Conservation (phyloP, 805 yeast species). For the Kazachstania psychrophila region DNA sequence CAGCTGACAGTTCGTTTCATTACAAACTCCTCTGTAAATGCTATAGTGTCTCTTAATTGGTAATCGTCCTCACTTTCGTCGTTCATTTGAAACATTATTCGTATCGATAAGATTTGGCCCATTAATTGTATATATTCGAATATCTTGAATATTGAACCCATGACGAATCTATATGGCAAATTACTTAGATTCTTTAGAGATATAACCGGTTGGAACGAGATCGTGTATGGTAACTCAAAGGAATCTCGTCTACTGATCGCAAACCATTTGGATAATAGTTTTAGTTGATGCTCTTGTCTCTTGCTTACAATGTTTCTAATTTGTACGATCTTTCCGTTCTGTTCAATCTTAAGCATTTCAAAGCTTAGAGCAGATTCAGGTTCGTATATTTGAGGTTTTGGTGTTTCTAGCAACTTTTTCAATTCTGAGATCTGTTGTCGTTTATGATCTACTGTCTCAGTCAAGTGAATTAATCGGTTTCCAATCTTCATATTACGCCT, state of each 20-base stretch:
- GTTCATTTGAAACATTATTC: slow-evolving; percentile 9
- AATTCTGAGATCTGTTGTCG: no score
- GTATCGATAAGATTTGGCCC: slow-evolving; percentile 9
- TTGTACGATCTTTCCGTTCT: slow-evolving; percentile 1
- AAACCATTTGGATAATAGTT: slow-evolving; percentile 15
- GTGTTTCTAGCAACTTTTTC: no score
- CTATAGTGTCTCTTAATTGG: not conserved
- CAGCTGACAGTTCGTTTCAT: slow-evolving; percentile 7
- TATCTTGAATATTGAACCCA: slow-evolving; percentile 17
- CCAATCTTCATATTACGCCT: not conserved
- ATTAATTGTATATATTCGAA: slow-evolving; percentile 14
- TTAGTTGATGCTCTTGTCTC: slow-evolving; percentile 8
- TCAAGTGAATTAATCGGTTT: not conserved
- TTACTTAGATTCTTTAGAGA: slow-evolving; percentile 16
- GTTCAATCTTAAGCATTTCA: not conserved
- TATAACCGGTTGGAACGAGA: slow-evolving; percentile 21
- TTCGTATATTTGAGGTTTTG: no score
- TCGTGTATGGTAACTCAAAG: slow-evolving; percentile 17
- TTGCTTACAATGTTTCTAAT: slow-evolving; percentile 3
- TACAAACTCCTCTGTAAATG: not conserved
- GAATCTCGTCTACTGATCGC: slow-evolving; percentile 15
- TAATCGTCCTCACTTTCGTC: not conserved
- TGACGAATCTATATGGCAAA: slow-evolving; percentile 15
- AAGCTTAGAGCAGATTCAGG: no score
- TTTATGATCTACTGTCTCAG: not conserved